These are phyloP conservation scores for Geotrichum carabidarum DNA, from an alignment of 1,139 yeast genomes.

Conservation along the genomic window DNA sequence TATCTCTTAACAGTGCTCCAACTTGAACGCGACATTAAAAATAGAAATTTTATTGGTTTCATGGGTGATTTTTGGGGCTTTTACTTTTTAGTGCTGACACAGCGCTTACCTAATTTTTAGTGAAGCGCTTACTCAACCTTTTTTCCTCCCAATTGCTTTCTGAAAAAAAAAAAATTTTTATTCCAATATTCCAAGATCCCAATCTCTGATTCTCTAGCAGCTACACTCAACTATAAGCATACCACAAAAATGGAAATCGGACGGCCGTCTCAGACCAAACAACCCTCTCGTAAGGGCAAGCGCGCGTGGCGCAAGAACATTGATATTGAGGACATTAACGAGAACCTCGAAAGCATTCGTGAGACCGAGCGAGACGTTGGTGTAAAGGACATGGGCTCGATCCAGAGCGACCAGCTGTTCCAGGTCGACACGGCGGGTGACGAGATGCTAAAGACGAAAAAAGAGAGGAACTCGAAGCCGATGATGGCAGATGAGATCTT, in stretches of 20 bases:
- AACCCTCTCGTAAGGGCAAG: constrained; percentile 85
- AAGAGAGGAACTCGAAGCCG: constrained; percentile 42
- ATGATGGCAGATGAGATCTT: constrained; percentile 70
- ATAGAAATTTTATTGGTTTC: too few species aligned
- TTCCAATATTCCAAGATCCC: neutral
- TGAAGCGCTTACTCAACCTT: neutral
- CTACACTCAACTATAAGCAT: neutral
- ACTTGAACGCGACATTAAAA: too few species aligned
- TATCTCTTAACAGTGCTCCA: too few species aligned
- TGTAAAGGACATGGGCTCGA: constrained; percentile 24
- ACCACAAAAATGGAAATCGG: constrained; percentile 29
- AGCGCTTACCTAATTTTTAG: neutral
- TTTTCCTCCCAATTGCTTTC: neutral
- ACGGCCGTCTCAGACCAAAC: constrained; percentile 41
- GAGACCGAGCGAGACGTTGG: constrained; percentile 56
- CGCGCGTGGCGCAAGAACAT: constrained; percentile 95
- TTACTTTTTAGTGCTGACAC: neutral
- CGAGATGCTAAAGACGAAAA: constrained; percentile 34
- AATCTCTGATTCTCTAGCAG: neutral
- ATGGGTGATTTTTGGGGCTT: too few species aligned
- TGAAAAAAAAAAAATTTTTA: neutral
- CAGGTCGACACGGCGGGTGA: constrained; percentile 70
- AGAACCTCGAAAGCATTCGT: constrained; percentile 60
- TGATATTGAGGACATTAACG: constrained; percentile 72
- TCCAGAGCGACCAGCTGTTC: constrained; percentile 47